Base-by-base conservation (phyloP, 2,329 filamentous ascomycete genomes). In the Penicillium sp. region DNA sequence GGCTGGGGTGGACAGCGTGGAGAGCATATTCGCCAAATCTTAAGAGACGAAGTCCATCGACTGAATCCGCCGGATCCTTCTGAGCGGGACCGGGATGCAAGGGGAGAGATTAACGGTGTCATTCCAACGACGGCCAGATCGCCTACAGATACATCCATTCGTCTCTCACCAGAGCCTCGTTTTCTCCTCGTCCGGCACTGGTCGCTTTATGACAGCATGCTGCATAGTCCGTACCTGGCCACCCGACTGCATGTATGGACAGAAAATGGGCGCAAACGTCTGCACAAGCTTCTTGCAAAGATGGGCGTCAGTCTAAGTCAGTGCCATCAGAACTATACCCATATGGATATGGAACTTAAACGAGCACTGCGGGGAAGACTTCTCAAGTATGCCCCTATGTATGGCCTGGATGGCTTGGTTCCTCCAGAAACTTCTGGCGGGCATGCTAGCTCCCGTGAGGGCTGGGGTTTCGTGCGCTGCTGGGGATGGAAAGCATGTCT, bases 281-380 rank as follows among this genome's bases (percentile, higher is more conserved):
- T 98, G 18, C 88, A 96, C 68, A 97, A 97, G 65, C 79, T 98
- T 0, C 78, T 98, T 3, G 93, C 93, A 38, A 98, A 97, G 70
- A 98, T 98, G 91, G 93, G 93, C 29, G 88, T 98, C 47, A 95
- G 88, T 62, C 75, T 97, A 34, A 86, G 85, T 4, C 91, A 98
- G 71, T 95, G 90, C 71, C 90, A 89, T 61, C 93, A 97, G 69
- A 91, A 84, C 65, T 98, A 97, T 66, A 89, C 90, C 0, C 93
- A 98, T 68, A 97, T 98, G 90, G 91, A 97, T 69, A 94, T 96
- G 83, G 85, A 95, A 68, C 75, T 98, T 32, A 98, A 97, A 71
- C 84, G 88, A 4, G 88, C 88, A 28, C 73, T 97, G 28, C 83
- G 91, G 37, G 82, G 88, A 41, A 88, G 94, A 50, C 77, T 98